Conservation (phyloP, 208 protist genomes). For the Leishmania lainsoni region DNA sequence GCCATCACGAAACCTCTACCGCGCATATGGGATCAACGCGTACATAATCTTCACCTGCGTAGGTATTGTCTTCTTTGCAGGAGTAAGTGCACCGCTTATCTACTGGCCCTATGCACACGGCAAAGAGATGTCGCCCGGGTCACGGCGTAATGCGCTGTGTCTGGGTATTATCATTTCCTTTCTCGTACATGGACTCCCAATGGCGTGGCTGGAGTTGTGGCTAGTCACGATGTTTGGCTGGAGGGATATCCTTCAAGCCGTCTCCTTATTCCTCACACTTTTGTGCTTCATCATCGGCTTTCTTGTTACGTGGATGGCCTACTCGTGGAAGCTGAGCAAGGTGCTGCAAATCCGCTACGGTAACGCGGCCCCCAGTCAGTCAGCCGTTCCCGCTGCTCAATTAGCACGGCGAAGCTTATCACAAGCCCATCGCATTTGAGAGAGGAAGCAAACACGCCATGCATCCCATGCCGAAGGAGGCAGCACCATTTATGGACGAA, state of each 20-base stretch:
- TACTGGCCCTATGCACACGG: constrained; percentile 76
- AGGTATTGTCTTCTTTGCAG: constrained; percentile 53
- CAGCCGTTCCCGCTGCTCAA: constrained; percentile 24
- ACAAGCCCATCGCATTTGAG: constrained; percentile 13
- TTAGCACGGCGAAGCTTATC: constrained; percentile 15
- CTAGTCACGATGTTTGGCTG: constrained; percentile 63
- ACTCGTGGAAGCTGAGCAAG: constrained; percentile 83
- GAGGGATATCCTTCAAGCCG: constrained; percentile 57
- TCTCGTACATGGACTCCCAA: constrained; percentile 68
- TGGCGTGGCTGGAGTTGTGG: constrained; percentile 79
- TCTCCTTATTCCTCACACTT: constrained; percentile 68
- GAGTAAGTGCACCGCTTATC: constrained; percentile 55
- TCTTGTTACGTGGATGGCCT: constrained; percentile 67
- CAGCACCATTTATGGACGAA: not conserved
- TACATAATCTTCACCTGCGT: constrained; percentile 65
- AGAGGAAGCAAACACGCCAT: not conserved
- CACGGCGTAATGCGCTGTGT: constrained; percentile 50
- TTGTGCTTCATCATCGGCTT: constrained; percentile 78
- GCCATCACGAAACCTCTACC: constrained; percentile 5
- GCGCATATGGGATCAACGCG: constrained; percentile 35
- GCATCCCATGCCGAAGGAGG: not conserved
- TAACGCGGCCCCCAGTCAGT: constrained; percentile 29
- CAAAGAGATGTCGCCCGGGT: constrained; percentile 69
- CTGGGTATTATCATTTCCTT: constrained; percentile 64
- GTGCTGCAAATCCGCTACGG: constrained; percentile 67